Evolutionary conservation across 768 basidiomycete species (phyloP), one percentile per base, ranked within the genome.

Genomic region (Suillus fuscotomentosus): DNA sequence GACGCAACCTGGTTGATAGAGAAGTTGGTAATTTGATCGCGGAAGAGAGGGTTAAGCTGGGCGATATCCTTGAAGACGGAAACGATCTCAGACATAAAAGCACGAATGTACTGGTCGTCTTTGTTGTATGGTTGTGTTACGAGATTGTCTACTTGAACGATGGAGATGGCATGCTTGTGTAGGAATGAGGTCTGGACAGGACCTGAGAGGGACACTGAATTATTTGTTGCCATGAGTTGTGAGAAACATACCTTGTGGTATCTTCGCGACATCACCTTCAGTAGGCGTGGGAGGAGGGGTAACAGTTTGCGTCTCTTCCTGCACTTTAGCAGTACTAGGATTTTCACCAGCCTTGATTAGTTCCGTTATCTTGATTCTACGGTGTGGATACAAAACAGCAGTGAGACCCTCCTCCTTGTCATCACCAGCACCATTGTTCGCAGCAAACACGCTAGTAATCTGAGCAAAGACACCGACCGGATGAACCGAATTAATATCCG

Each of bases 11-110:
- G 94, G 73, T 91, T 91, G 77, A 97, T 95, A 17, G 92, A 92
- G 76, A 97, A 97, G 75, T 94, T 95, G 67, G 95, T 95, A 69
- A 98, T 97, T 73, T 98, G 96, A 80, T 98, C 97, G 50, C 96
- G 91, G 89, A 99, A 98, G 68, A 98, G 87, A 2, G 95, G 95
- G 76, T 97, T 97, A 50, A 98, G 85, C 75, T 96, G 94, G 0
- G 96, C 96, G 65, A 99, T 97, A 73, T 98, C 96, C 81, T 99
- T 99, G 86, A 99, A 98, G 45, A 96, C 94, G 53, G 92, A 90
- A 68, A 99, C 91, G 65, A 99, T 94, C 78, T 99, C 97, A 50
- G 90, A 90, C 87, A 95, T 96, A 78, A 97, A 92, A 5, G 97
- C 97, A 34, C 95, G 91, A 69, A 97, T 90, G 75, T 96, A 91